These are phyloP conservation scores for Sugiyamaella novakii DNA, from an alignment of 1,139 yeast genomes.

Conservation along the genomic window DNA sequence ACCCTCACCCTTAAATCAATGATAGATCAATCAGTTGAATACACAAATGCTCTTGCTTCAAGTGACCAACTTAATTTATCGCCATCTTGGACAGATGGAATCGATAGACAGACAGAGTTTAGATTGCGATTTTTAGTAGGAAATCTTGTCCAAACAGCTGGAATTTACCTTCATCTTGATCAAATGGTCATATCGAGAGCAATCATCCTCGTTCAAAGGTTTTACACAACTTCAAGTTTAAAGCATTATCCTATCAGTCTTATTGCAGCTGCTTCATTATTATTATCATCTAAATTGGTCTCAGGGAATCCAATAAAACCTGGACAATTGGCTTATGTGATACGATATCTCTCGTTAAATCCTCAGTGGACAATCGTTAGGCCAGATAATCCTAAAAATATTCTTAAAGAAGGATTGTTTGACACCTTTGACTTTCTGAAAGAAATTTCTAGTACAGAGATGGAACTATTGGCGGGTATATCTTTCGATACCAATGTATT, in stretches of 20 bases:
- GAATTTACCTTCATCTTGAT: slow-evolving; percentile 22
- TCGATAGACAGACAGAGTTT: slow-evolving; percentile 6
- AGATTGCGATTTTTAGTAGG: slow-evolving; percentile 19
- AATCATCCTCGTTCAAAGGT: slow-evolving; percentile 28
- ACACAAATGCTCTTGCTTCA: slow-evolving; percentile 18
- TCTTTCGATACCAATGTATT: slow-evolving; percentile 32
- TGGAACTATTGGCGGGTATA: slow-evolving; percentile 23
- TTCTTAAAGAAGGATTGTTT: not conserved
- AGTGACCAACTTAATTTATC: slow-evolving; percentile 17
- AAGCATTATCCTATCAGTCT: slow-evolving; percentile 9
- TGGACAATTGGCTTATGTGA: slow-evolving; percentile 15
- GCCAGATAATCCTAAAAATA: not conserved
- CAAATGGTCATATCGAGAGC: slow-evolving; percentile 28
- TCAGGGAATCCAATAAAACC: slow-evolving; percentile 16
- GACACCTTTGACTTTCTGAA: slow-evolving; percentile 2
- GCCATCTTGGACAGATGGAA: slow-evolving; percentile 13
- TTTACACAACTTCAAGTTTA: slow-evolving; percentile 17
- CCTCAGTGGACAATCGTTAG: not conserved
- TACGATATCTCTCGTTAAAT: slow-evolving; percentile 1
- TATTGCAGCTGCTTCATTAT: slow-evolving; percentile 22
- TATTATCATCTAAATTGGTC: slow-evolving; percentile 21
- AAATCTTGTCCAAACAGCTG: slow-evolving; percentile 24
- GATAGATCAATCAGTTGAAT: too few species aligned
- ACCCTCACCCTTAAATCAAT: too few species aligned
- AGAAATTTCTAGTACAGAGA: slow-evolving; percentile 13